A percentile compares a stretch with the other conserved stretches of the same genome.
phyloP scores from a whole-genome alignment of 306 rosid species.

The Sphenostylis stenocarpa region DNA sequence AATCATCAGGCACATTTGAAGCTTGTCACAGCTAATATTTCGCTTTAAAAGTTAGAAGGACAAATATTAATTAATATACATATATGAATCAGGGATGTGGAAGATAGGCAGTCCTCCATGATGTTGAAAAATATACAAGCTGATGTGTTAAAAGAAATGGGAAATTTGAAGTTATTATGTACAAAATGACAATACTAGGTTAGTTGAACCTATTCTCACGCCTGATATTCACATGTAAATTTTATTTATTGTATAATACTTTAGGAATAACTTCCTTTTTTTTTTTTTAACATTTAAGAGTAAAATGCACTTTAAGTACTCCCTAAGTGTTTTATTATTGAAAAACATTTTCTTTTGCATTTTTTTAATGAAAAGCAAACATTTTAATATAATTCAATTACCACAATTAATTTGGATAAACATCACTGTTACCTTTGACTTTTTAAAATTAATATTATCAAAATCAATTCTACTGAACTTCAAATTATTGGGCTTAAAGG shows the following conservation, averaged over 20 bases:
- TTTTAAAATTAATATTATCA: too few relatives aligned
- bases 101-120: conserved; percentile 12
- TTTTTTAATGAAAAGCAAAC: too few relatives aligned
- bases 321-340: neutral
- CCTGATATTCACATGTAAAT: conserved; percentile 24
- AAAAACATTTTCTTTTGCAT: too few relatives aligned
- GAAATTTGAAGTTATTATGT: conserved; percentile 31
- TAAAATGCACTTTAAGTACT: neutral
- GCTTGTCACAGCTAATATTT: conserved; percentile 29
- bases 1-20: conserved; percentile 48
- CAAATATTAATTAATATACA: neutral
- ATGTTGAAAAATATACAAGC: conserved; percentile 6
- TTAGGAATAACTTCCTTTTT: neutral
- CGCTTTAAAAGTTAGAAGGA: neutral
- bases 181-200: conserved; percentile 24
- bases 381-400: too few relatives aligned
- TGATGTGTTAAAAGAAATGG: neutral
- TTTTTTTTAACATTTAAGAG: neutral
- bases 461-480: too few relatives aligned
- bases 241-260: conserved; percentile 25
- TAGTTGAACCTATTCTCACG: conserved; percentile 18
- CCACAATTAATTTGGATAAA: too few relatives aligned
- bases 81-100: conserved; percentile 21
- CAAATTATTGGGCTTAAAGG: too few relatives aligned
- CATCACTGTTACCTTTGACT: too few relatives aligned